Evolutionary conservation across 2,329 filamentous ascomycete species (phyloP).

Genomic region (Fusarium xyrophilum): DNA sequence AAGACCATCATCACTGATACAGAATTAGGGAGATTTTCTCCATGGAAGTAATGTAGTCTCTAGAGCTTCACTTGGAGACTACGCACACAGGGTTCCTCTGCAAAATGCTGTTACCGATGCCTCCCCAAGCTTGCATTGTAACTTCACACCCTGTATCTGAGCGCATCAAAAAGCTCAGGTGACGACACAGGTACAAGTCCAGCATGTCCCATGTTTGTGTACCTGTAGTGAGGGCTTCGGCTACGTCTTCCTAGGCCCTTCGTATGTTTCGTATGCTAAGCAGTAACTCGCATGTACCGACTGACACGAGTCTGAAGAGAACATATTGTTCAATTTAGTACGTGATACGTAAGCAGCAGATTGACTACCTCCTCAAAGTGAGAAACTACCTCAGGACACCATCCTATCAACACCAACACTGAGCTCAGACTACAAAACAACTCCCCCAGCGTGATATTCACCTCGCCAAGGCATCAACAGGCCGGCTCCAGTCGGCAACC

Average conservation of each 20-base stretch:
- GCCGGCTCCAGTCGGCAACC: slow-evolving; percentile 22
- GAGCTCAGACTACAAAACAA: background rate
- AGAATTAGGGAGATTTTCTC: fast-evolving
- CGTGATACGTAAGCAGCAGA: background rate
- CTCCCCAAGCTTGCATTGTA: background rate
- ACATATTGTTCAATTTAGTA: background rate
- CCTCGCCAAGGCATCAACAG: slow-evolving; percentile 27
- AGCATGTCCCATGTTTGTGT: fast-evolving
- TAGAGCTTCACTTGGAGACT: background rate
- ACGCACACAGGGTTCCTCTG: background rate
- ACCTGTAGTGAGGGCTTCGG: fast-evolving
- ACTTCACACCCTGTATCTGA: no score
- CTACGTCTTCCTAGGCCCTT: fast-evolving
- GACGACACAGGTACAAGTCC: background rate
- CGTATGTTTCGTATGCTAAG: background rate
- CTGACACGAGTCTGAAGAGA: background rate
- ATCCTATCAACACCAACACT: background rate
- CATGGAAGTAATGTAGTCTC: fast-evolving
- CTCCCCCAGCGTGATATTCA: background rate
- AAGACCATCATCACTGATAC: no score
- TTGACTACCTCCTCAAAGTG: background rate
- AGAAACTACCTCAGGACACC: no score
- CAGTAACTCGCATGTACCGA: background rate
- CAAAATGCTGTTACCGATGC: no score
- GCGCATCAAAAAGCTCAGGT: no score